Evolutionary conservation across 352 stramenopile genomes (phyloP).

Genomic region (Pythium biforme): DNA sequence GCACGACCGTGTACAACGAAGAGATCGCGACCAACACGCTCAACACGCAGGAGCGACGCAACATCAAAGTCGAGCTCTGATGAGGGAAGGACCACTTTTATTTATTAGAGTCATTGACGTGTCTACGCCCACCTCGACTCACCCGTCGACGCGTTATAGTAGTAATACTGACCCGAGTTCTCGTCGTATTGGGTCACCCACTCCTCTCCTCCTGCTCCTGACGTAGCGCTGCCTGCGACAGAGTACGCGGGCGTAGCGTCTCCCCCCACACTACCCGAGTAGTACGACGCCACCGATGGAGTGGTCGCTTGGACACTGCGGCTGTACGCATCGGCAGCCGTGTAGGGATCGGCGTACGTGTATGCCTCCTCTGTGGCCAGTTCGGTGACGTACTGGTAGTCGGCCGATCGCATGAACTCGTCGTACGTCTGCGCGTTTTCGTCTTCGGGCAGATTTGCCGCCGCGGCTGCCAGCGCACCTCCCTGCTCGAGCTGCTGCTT

Average conservation of each 20-base stretch:
- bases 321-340: slow-evolving; percentile 1
- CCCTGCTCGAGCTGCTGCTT: slow-evolving; percentile 36
- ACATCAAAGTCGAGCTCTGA: slow-evolving; percentile 28
- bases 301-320: too few relatives aligned
- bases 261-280: background rate
- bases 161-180: slow-evolving; percentile 60
- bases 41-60: slow-evolving; percentile 16
- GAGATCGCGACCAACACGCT: slow-evolving; percentile 15
- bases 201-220: slow-evolving; percentile 15
- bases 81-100: background rate
- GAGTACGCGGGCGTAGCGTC: background rate
- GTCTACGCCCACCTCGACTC: slow-evolving; percentile 55
- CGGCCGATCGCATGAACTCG: slow-evolving; percentile 65
- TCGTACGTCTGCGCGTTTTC: slow-evolving; percentile 72
- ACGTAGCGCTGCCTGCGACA: slow-evolving; percentile 10
- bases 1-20: slow-evolving; percentile 11
- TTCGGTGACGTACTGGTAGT: slow-evolving; percentile 80
- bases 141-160: slow-evolving; percentile 70
- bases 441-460: slow-evolving; percentile 44
- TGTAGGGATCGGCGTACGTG: slow-evolving; percentile 8
- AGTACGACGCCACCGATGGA: slow-evolving; percentile 13
- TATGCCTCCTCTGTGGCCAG: slow-evolving; percentile 28
- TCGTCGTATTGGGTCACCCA: slow-evolving; percentile 70
- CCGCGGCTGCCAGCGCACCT: slow-evolving; percentile 2
- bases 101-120: slow-evolving; percentile 11